Evolutionary conservation across 768 basidiomycete genomes (phyloP).

Genomic region (Macrolepiota fuliginosa): DNA sequence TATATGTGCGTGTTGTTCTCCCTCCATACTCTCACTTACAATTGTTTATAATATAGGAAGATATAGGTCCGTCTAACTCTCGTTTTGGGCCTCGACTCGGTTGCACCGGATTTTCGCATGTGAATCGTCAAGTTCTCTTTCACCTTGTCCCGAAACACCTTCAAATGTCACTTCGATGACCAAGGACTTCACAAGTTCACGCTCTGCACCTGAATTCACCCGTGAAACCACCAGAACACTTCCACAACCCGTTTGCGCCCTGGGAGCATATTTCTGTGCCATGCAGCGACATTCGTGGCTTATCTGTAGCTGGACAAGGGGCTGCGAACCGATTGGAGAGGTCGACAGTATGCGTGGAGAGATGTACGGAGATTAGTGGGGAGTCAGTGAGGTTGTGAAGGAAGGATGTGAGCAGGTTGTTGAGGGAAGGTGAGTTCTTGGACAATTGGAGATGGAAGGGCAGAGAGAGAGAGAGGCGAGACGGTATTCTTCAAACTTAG

Average conservation of each 20-base stretch:
- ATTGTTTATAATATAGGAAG: constrained; percentile 29
- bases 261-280: constrained; percentile 91
- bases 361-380: constrained; percentile 83
- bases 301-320: constrained; percentile 78
- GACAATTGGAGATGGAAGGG: too few species aligned
- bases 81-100: constrained; percentile 42
- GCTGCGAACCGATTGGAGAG: constrained; percentile 65
- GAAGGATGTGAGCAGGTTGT: constrained; percentile 88
- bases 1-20: constrained; percentile 56
- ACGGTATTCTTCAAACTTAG: too few species aligned
- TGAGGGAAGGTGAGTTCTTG: constrained; percentile 69
- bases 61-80: constrained; percentile 17
- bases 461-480: too few species aligned
- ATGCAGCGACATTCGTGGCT: constrained; percentile 71
- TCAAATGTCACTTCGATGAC: constrained; percentile 8
- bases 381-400: constrained; percentile 90
- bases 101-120: not conserved
- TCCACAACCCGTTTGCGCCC: constrained; percentile 95
- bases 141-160: constrained; percentile 46
- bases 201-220: constrained; percentile 73
- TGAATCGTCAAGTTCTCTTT: constrained; percentile 4
- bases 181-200: constrained; percentile 30
- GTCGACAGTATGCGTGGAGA: constrained; percentile 71
- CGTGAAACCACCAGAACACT: constrained; percentile 89
- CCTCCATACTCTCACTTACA: constrained; percentile 1